Conservation (phyloP, 495 filamentous ascomycete species). For the Penicillium arizonense region DNA sequence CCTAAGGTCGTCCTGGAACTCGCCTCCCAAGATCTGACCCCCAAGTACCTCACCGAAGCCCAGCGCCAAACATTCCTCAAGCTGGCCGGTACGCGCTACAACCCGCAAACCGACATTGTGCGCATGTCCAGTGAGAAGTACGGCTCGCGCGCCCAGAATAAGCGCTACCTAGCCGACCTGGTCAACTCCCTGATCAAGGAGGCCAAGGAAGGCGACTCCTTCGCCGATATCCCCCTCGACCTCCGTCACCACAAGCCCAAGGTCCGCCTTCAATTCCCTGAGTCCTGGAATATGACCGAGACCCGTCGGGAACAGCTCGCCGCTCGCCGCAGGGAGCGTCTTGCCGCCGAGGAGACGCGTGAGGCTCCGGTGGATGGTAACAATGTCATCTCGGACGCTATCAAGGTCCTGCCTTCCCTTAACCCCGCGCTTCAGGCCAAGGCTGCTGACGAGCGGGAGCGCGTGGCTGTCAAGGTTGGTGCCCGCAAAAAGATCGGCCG, state of each 20-base stretch:
- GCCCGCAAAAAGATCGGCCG: conserved; percentile 30
- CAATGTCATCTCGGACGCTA: conserved; percentile 31
- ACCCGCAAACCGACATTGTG: conserved; percentile 78
- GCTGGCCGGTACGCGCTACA: conserved; percentile 83
- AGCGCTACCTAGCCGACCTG: conserved; percentile 81
- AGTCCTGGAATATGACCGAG: conserved; percentile 74
- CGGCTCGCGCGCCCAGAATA: conserved; percentile 88
- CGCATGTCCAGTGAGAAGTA: conserved; percentile 92
- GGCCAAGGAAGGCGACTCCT: conserved; percentile 80
- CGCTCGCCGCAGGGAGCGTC: conserved; percentile 49
- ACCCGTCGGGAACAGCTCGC: conserved; percentile 64
- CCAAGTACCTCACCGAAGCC: conserved; percentile 53
- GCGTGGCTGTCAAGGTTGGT: conserved; percentile 35
- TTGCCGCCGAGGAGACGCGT: conserved; percentile 23
- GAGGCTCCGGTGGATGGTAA: conserved; percentile 38
- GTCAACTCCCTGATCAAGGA: conserved; percentile 71
- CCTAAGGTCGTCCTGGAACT: conserved; percentile 94
- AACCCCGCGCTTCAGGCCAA: conserved; percentile 33
- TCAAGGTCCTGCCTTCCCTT: conserved; percentile 31
- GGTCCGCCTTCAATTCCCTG: conserved; percentile 67
- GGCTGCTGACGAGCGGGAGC: conserved; percentile 38
- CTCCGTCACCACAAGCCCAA: conserved; percentile 81
- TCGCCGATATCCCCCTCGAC: conserved; percentile 87
- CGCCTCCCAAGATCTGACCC: conserved; percentile 62
- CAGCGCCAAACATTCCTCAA: conserved; percentile 85